phyloP scores from a whole-genome alignment of 1,284 basidiomycete species.

The Malassezia yamatoensis region DNA sequence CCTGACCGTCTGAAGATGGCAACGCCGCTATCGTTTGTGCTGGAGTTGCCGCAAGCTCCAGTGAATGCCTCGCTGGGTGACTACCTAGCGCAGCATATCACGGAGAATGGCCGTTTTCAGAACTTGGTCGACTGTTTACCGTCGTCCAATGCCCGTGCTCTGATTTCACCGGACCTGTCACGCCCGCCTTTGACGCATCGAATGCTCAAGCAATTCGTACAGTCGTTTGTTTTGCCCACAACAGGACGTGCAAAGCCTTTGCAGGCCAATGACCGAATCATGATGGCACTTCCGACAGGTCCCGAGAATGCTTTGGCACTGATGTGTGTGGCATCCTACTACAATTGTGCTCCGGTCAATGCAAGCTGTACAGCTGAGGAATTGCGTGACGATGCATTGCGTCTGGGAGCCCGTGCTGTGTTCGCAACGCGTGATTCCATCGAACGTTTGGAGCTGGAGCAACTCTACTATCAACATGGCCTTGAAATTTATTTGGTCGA shows the following conservation, averaged over 20 bases:
- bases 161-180: constrained; percentile 43
- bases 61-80: constrained; percentile 40
- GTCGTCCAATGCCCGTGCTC: constrained; percentile 35
- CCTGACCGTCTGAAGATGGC: constrained; percentile 12
- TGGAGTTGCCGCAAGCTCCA: constrained; percentile 30
- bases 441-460: constrained; percentile 36
- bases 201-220: constrained; percentile 38
- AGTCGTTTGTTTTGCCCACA: constrained; percentile 36
- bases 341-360: constrained; percentile 46
- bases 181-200: constrained; percentile 42
- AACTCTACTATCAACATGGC: constrained; percentile 32
- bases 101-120: constrained; percentile 39
- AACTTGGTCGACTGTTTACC: constrained; percentile 42
- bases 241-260: constrained; percentile 21
- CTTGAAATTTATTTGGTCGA: constrained; percentile 47
- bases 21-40: constrained; percentile 39
- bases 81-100: constrained; percentile 39
- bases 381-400: constrained; percentile 42
- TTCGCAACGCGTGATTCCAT: constrained; percentile 40
- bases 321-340: constrained; percentile 41
- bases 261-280: constrained; percentile 43
- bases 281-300: constrained; percentile 47
- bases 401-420: constrained; percentile 44
- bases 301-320: constrained; percentile 44
- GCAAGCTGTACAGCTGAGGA: constrained; percentile 45